Evolutionary conservation across 2,329 filamentous ascomycete genomes (phyloP).

Genomic region (Penicillium sp.): DNA sequence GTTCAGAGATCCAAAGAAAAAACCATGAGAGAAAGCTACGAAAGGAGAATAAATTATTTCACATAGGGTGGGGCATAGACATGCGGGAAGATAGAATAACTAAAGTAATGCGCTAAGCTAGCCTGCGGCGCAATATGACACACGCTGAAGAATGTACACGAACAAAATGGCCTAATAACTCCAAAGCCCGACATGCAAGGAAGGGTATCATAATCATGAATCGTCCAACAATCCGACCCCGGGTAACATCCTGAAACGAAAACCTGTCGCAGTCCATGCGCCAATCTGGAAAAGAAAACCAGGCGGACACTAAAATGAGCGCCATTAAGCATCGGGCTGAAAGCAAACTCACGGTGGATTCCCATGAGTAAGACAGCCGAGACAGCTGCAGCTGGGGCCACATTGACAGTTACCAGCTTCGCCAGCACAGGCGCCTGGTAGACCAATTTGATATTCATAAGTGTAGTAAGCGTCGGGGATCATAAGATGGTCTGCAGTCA

Average conservation of each 20-base stretch:
- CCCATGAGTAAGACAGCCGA: conserved; percentile 59
- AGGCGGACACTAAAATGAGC: neutral
- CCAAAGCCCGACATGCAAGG: conserved; percentile 24
- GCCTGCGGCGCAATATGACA: neutral
- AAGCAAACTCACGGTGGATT: conserved; percentile 52
- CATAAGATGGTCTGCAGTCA: conserved; percentile 40
- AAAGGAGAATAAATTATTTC: neutral
- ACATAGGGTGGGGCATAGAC: neutral
- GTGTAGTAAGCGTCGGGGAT: conserved; percentile 49
- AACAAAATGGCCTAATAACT: conserved; percentile 16
- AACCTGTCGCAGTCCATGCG: neutral
- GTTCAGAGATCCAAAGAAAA: neutral
- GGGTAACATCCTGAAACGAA: conserved; percentile 9
- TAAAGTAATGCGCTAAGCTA: neutral
- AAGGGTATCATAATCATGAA: conserved; percentile 38
- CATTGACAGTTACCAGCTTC: conserved; percentile 57
- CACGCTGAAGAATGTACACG: conserved; percentile 8
- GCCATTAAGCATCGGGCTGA: conserved; percentile 24
- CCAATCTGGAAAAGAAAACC: neutral
- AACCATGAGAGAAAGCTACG: neutral
- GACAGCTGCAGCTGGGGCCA: conserved; percentile 56
- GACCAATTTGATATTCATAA: conserved; percentile 46
- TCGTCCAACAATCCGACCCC: conserved; percentile 21
- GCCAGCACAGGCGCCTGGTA: conserved; percentile 51
- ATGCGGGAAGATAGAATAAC: neutral